Evolutionary conservation across 208 protist species (phyloP).

Genomic region (Trypanosoma grayi): DNA sequence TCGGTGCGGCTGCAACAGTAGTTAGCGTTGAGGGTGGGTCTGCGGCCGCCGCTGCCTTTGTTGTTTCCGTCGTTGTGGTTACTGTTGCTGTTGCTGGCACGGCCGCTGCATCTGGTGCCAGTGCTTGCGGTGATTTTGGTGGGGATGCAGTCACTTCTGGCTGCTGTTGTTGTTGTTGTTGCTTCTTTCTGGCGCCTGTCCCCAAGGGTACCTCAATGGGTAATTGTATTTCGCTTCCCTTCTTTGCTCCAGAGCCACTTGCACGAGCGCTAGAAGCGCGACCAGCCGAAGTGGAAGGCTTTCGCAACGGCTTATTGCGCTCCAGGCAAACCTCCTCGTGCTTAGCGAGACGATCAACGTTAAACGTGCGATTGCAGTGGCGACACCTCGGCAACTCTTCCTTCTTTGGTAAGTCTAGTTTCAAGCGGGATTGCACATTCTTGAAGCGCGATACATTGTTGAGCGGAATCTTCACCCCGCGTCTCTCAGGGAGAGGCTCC

Average conservation of each 20-base stretch:
- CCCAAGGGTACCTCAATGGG: too few relatives aligned
- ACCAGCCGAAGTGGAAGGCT: background rate
- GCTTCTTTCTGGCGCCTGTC: too few relatives aligned
- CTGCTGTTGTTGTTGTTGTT: too few relatives aligned
- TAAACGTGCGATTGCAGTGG: constrained; percentile 80
- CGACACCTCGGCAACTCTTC: constrained; percentile 44
- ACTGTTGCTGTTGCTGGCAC: background rate
- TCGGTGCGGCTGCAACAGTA: background rate
- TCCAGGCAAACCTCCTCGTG: constrained; percentile 83
- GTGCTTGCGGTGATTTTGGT: too few relatives aligned
- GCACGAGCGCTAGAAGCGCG: background rate
- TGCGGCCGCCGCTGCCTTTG: background rate
- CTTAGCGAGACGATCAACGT: constrained; percentile 63
- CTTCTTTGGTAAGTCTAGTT: constrained; percentile 31
- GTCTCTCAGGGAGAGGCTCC: background rate
- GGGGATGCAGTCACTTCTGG: too few relatives aligned
- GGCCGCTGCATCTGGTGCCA: background rate
- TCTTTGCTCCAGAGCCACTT: background rate
- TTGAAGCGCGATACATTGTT: constrained; percentile 85
- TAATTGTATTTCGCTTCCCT: too few relatives aligned
- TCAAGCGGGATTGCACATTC: constrained; percentile 69
- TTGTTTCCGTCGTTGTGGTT: background rate
- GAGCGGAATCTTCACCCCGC: constrained; percentile 41
- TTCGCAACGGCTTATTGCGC: constrained; percentile 38
- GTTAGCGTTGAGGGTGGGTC: background rate